phyloP scores from a whole-genome alignment of 495 filamentous ascomycete genomes.

The Neurospora intermedia region DNA sequence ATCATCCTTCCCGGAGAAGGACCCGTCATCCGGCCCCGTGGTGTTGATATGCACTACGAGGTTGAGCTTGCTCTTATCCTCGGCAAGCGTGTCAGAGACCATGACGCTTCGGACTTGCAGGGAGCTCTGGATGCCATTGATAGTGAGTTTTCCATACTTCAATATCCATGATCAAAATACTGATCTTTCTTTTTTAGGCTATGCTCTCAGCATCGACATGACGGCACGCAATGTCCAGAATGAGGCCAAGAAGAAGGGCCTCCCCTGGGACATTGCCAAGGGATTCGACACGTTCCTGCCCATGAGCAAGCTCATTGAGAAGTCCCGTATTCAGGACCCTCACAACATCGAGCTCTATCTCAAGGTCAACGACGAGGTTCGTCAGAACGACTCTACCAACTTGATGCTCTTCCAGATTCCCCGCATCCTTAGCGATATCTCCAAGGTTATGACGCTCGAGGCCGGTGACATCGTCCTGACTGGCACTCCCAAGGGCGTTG shows the following conservation, averaged over 20 bases:
- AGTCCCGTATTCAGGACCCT: conserved; percentile 70
- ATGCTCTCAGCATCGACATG: conserved; percentile 85
- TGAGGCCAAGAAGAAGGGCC: conserved; percentile 88
- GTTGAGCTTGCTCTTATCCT: conserved; percentile 87
- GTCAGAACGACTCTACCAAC: conserved; percentile 75
- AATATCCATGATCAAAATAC: background rate
- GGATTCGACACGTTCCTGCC: conserved; percentile 97
- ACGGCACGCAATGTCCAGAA: conserved; percentile 89
- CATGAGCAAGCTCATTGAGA: conserved; percentile 65
- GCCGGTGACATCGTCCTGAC: conserved; percentile 87
- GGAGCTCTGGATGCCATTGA: conserved; percentile 52
- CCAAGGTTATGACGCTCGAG: conserved; percentile 86
- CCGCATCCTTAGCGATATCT: conserved; percentile 78
- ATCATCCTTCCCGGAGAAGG: conserved; percentile 69
- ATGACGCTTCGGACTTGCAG: conserved; percentile 53
- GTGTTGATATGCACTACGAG: conserved; percentile 85
- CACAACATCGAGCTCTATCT: conserved; percentile 80
- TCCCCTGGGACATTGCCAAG: conserved; percentile 94
- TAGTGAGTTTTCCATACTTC: conserved; percentile 25
- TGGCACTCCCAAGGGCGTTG: conserved; percentile 94
- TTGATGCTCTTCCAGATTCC: conserved; percentile 91
- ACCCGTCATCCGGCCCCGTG: conserved; percentile 71
- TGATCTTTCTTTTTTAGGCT: conserved; percentile 33
- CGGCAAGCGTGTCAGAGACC: conserved; percentile 63
- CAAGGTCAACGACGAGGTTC: conserved; percentile 59